Evolutionary conservation across 2,329 filamentous ascomycete genomes (phyloP).

Genomic region (Thielaviopsis populi): DNA sequence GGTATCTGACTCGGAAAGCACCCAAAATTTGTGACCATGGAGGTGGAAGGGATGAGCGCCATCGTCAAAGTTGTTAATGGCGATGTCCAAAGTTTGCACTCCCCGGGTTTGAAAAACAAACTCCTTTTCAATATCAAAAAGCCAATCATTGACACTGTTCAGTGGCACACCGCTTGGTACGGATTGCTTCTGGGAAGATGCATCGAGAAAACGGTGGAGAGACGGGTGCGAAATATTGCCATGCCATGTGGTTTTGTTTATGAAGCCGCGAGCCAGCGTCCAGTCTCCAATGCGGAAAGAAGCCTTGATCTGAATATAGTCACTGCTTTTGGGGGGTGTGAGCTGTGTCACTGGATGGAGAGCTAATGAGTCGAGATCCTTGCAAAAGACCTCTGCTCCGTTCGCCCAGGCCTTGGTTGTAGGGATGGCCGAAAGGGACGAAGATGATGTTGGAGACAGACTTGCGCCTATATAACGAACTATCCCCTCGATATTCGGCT

Average conservation of each 20-base stretch:
- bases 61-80: constrained; percentile 25
- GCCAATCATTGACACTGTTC: constrained; percentile 22
- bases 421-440: constrained; percentile 17
- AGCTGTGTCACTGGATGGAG: constrained; percentile 28
- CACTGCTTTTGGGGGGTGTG: constrained; percentile 26
- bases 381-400: constrained; percentile 33
- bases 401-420: constrained; percentile 36
- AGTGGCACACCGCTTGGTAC: constrained; percentile 12
- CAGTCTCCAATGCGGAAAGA: constrained; percentile 42
- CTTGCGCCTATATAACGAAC: constrained; percentile 22
- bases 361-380: constrained; percentile 36
- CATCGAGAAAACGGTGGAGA: constrained; percentile 25
- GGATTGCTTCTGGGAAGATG: not conserved
- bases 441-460: not conserved
- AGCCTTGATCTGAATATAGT: constrained; percentile 32
- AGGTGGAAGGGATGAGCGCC: constrained; percentile 32
- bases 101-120: constrained; percentile 37
- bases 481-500: constrained; percentile 23
- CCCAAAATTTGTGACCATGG: constrained; percentile 41
- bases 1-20: constrained; percentile 23
- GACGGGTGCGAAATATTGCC: constrained; percentile 25
- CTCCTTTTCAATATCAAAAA: constrained; percentile 23
- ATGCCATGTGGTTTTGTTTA: constrained; percentile 38
- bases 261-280: constrained; percentile 37
- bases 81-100: constrained; percentile 30